Base-by-base conservation (phyloP, 768 basidiomycete genomes). In the Lactifluus pinguis region DNA sequence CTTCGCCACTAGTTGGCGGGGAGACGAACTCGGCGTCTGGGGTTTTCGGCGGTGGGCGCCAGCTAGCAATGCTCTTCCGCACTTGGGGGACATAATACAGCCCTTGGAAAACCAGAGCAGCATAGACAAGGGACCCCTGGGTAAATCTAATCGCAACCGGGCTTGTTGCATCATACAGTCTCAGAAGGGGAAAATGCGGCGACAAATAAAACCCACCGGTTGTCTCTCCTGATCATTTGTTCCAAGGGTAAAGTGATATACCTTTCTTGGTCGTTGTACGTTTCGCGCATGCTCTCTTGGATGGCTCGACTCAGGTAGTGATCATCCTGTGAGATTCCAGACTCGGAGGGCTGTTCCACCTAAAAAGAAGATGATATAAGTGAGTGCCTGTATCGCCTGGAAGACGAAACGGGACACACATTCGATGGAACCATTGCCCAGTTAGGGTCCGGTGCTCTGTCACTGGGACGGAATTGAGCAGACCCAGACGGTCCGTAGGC, bases 71-170 rank as follows among this genome's bases (percentile, higher is more conserved):
- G 4, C 71, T 71, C 49, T 72, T 66, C 29, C 85, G 77, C 48
- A 90, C 79, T 77, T 90, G 88, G 2, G 89, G 89, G 5, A 91
- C 77, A 61, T 79, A 81, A 68, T 80, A 88, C 4, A 91, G 66
- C 0, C 80, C 82, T 69, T 86, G 84, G 2, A 85, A 67, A 54
- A 89, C 78, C 67, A 88, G 72, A 1, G 84, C 80, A 25, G 84
- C 84, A 62, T 87, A 84, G 2, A 79, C 78, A 30, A 81, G 72
- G 0, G 75, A 72, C 1, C 81, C 71, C 21, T 70, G 66, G 19
- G 81, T 79, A 1, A 86, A 79, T 25, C 88, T 85, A 21, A 90
- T 66, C 8, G 84, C 84, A 36, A 90, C 78, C 13, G 89, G 89
- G n/a, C 88, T 91, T 39, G 5, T 30, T 32, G 21, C 19, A 55